Percentiles rank a stretch among this genome's conserved stretches.
These are phyloP conservation scores for Echinochloa phyllopogon DNA, from an alignment of 176 grass and related monocot genomes.

Conservation along the genomic window DNA sequence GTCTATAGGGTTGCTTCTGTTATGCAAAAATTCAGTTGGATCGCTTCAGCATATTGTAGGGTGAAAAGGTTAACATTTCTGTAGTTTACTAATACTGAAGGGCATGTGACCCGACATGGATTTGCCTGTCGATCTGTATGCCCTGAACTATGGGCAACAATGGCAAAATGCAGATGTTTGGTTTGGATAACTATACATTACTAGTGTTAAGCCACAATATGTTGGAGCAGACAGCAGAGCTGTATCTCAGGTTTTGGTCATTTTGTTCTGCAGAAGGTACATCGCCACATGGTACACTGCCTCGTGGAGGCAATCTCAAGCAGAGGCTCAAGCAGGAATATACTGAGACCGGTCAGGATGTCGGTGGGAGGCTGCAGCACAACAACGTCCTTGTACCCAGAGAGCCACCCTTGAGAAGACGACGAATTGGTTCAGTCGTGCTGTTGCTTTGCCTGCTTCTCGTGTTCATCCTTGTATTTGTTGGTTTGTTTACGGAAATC, in stretches of 20 bases:
- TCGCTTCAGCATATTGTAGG: not conserved
- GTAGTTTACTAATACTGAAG: not conserved
- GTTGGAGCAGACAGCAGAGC: not conserved
- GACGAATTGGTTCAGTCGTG: not conserved
- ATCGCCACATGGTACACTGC: not conserved
- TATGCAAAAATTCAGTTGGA: not conserved
- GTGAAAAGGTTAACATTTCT: not conserved
- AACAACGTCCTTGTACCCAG: not conserved
- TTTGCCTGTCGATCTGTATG: not conserved
- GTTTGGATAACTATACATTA: not conserved
- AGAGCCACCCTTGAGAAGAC: slow-evolving; percentile 7
- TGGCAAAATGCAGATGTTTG: not conserved
- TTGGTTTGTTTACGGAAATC: slow-evolving; percentile 23
- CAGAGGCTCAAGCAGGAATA: slow-evolving; percentile 20
- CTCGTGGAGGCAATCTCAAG: slow-evolving; percentile 26
- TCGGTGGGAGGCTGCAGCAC: not conserved
- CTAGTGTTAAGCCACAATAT: not conserved
- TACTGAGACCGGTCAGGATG: not conserved
- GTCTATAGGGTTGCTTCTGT: not conserved
- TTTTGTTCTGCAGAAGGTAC: slow-evolving; percentile 27
- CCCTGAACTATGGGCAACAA: not conserved
- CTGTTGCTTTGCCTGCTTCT: not conserved
- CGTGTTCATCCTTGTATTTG: slow-evolving; percentile 35
- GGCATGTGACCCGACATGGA: not conserved
- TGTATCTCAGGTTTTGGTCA: slow-evolving; percentile 13